Conservation (phyloP, 2,329 filamentous ascomycete genomes). For the Sporothrix dimorphospora region DNA sequence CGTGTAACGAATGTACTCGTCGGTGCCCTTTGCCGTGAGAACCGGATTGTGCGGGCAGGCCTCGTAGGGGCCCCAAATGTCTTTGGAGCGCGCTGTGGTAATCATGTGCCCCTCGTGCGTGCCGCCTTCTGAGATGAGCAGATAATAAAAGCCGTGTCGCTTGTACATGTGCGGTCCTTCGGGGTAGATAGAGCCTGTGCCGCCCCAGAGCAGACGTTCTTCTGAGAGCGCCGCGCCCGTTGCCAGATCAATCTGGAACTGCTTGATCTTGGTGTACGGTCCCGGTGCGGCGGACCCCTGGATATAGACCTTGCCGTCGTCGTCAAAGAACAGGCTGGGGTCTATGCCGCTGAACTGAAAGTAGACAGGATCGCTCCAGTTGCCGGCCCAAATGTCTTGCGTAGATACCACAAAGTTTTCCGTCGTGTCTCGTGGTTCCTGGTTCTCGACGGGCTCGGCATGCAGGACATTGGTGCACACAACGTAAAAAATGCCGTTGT, state of each 20-base stretch:
- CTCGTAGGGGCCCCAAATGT: slow-evolving; percentile 12
- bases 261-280: background rate
- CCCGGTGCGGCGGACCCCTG: background rate
- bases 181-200: background rate
- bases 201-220: background rate
- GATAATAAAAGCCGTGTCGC: background rate
- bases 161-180: slow-evolving; percentile 11
- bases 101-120: slow-evolving; percentile 14
- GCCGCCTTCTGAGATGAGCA: background rate
- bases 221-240: slow-evolving; percentile 13
- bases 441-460: background rate
- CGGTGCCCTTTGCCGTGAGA: background rate
- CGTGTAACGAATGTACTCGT: slow-evolving; percentile 13
- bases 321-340: slow-evolving; percentile 14
- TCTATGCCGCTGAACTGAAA: slow-evolving; percentile 15
- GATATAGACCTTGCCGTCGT: slow-evolving; percentile 13
- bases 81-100: background rate
- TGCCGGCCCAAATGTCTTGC: slow-evolving; percentile 3
- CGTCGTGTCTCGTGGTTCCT: background rate
- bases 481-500: background rate
- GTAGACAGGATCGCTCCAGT: background rate
- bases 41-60: slow-evolving; percentile 1
- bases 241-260: slow-evolving; percentile 13
- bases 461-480: slow-evolving; percentile 8
- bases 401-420: slow-evolving; percentile 9